Conservation (phyloP, 106 monocot species). For the Apostasia shenzhenica region DNA sequence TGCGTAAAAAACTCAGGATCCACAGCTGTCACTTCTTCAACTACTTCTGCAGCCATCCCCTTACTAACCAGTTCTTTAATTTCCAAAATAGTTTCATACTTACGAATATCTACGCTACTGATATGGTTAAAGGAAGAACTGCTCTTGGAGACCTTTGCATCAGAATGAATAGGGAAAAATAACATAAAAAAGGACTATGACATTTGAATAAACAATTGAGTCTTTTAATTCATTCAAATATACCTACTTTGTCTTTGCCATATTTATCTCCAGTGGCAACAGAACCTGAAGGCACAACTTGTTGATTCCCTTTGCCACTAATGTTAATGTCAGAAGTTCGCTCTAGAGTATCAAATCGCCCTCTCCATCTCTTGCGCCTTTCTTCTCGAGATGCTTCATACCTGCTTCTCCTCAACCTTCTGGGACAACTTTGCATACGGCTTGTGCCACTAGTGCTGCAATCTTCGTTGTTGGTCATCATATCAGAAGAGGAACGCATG, state of each 20-base stretch:
- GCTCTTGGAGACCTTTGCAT: conserved; percentile 28
- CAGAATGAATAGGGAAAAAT: conserved; percentile 9
- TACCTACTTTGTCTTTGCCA: conserved; percentile 47
- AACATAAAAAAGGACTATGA: not conserved
- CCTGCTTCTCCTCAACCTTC: conserved; percentile 63
- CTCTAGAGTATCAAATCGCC: conserved; percentile 44
- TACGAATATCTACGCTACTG: conserved; percentile 23
- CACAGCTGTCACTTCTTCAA: conserved; percentile 81
- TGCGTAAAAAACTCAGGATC: conserved; percentile 86
- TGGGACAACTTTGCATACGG: conserved; percentile 31
- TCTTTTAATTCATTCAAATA: not conserved
- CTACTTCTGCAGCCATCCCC: conserved; percentile 83
- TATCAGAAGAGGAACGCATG: conserved; percentile 41
- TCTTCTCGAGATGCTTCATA: conserved; percentile 34
- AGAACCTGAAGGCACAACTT: conserved; percentile 4
- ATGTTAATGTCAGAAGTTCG: conserved; percentile 5
- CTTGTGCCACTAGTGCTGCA: conserved; percentile 68
- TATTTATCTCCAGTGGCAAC: conserved; percentile 18
- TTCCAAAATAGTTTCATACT: conserved; percentile 74
- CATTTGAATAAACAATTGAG: not conserved
- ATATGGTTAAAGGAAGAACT: conserved; percentile 31
- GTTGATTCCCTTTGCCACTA: conserved; percentile 8
- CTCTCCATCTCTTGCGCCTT: conserved; percentile 90
- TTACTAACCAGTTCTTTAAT: conserved; percentile 70
- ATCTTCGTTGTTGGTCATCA: conserved; percentile 41